Conservation (phyloP, 768 basidiomycete genomes). For the Dentipellis sp. region DNA sequence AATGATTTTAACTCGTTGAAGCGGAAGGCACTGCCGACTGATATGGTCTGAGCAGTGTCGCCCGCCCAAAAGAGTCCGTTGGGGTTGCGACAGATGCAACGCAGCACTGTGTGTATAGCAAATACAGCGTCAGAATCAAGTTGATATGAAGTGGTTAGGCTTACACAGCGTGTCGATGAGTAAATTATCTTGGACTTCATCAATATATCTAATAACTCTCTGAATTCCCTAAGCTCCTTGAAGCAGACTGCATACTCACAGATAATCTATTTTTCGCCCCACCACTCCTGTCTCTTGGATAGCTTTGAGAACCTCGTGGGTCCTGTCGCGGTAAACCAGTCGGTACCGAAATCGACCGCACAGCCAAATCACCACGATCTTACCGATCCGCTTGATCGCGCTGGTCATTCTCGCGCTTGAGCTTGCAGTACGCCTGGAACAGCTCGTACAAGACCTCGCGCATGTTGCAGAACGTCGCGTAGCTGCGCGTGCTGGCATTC, state of each 20-base stretch:
- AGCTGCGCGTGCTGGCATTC: not conserved
- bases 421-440: constrained; percentile 41
- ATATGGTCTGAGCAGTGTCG: constrained; percentile 73
- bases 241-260: constrained; percentile 29
- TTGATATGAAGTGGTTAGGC: constrained; percentile 10
- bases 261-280: constrained; percentile 40
- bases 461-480: not conserved
- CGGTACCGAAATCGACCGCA: not conserved
- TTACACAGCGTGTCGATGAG: constrained; percentile 53
- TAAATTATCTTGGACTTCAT: constrained; percentile 67
- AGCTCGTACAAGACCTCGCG: constrained; percentile 17
- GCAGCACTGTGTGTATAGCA: constrained; percentile 36
- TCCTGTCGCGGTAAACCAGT: constrained; percentile 23
- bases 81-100: constrained; percentile 52
- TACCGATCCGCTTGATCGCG: constrained; percentile 56
- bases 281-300: constrained; percentile 23
- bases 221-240: not conserved
- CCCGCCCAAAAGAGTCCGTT: constrained; percentile 73
- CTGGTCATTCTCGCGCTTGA: constrained; percentile 33
- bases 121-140: not conserved
- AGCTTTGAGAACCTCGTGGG: constrained; percentile 37
- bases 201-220: constrained; percentile 43
- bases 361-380: not conserved
- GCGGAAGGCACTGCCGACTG: constrained; percentile 60
- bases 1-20: constrained; percentile 68